These are phyloP conservation scores for Entelexis paramagnoliae DNA, from an alignment of 1,139 yeast species.

Conservation along the genomic window DNA sequence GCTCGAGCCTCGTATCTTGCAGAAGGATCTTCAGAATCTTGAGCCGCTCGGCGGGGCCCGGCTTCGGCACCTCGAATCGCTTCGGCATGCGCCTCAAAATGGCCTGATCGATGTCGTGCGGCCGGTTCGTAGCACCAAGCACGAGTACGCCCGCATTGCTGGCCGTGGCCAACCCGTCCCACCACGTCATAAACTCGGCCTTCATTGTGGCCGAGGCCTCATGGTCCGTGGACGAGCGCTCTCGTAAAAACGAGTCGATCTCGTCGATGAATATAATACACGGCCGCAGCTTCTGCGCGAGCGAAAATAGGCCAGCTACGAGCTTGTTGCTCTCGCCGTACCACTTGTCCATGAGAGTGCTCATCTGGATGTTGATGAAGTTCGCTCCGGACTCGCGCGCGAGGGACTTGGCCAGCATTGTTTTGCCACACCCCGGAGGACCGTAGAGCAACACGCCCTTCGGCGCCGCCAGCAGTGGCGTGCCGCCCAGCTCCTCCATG, in stretches of 20 bases:
- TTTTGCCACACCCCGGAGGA: slow-evolving; percentile 97
- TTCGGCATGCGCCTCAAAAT: slow-evolving; percentile 90
- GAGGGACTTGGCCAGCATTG: slow-evolving; percentile 92
- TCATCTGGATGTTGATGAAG: slow-evolving; percentile 84
- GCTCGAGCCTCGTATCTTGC: slow-evolving; percentile 51
- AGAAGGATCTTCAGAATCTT: slow-evolving; percentile 60
- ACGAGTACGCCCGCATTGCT: slow-evolving; percentile 62
- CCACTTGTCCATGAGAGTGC: slow-evolving; percentile 95
- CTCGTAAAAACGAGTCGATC: slow-evolving; percentile 87
- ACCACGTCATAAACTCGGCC: slow-evolving; percentile 94
- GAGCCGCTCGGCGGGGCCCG: slow-evolving; percentile 56
- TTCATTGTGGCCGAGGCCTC: slow-evolving; percentile 92
- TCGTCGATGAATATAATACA: slow-evolving; percentile 94
- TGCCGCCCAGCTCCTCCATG: slow-evolving; percentile 54
- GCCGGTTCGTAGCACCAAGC: slow-evolving; percentile 91
- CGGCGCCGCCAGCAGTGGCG: slow-evolving; percentile 73
- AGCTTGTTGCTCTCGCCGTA: slow-evolving; percentile 93
- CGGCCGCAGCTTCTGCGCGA: slow-evolving; percentile 85
- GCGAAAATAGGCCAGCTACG: slow-evolving; percentile 83
- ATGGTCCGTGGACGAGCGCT: slow-evolving; percentile 75
- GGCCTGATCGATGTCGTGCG: slow-evolving; percentile 84
- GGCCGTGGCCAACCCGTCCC: slow-evolving; percentile 80
- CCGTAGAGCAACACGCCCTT: slow-evolving; percentile 90
- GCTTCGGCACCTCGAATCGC: slow-evolving; percentile 69
- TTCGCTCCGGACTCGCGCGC: slow-evolving; percentile 90